These are phyloP conservation scores for Metarhizium brunneum DNA, from an alignment of 2,329 filamentous ascomycete genomes.

Conservation along the genomic window DNA sequence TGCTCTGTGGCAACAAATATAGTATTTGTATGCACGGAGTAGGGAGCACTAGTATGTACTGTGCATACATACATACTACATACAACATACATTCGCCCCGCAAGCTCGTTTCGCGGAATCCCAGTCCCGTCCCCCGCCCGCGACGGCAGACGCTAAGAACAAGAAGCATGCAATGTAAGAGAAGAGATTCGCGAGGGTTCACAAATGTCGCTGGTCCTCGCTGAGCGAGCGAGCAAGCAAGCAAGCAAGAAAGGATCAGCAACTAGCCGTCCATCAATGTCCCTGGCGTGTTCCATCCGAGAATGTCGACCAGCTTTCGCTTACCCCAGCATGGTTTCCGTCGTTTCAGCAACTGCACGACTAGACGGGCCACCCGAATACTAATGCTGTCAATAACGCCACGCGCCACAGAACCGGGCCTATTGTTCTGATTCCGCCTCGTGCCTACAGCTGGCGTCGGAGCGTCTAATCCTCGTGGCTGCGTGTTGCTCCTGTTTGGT, in stretches of 20 bases:
- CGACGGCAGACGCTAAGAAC: no score
- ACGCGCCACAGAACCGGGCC: constrained; percentile 3
- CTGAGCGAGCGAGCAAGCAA: background rate
- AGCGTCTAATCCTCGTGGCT: background rate
- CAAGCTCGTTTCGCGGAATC: no score
- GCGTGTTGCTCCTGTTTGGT: background rate
- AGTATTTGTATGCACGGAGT: no score
- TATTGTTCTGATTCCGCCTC: constrained; percentile 1
- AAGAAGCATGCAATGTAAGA: no score
- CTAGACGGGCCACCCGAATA: background rate
- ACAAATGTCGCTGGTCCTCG: no score
- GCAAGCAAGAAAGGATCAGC: background rate
- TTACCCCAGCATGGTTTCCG: background rate
- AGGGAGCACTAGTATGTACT: no score
- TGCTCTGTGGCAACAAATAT: no score
- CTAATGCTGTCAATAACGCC: background rate
- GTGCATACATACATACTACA: no score
- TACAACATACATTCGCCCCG: no score
- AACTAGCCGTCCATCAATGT: background rate
- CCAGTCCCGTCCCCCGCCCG: no score
- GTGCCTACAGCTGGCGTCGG: background rate
- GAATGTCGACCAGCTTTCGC: background rate
- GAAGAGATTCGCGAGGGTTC: no score
- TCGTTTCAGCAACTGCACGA: constrained; percentile 1
- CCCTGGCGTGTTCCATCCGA: background rate